A percentile compares a stretch with the other conserved stretches of the same genome.
Evolutionary conservation across 2,329 filamentous ascomycete genomes (phyloP).

Genomic region (Penicillium polonicum): DNA sequence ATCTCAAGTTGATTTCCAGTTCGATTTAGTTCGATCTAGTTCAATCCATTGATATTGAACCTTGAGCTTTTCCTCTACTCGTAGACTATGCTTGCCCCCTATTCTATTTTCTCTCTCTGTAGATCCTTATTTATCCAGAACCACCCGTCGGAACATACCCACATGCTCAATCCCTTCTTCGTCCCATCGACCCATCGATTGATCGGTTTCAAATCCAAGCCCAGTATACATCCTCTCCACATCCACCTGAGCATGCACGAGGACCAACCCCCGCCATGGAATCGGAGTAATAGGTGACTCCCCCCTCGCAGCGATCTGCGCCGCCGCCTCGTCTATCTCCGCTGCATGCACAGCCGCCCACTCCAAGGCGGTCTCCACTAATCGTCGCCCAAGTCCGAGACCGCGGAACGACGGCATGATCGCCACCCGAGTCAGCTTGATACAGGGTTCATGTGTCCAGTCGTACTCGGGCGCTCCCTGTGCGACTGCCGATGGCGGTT

Average conservation of each 20-base stretch:
- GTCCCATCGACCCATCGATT: constrained; percentile 71
- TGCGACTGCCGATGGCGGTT: constrained; percentile 21
- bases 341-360: constrained; percentile 65
- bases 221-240: constrained; percentile 65
- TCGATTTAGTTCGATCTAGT: constrained; percentile 2
- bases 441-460: constrained; percentile 66
- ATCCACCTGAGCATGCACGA: constrained; percentile 73
- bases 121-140: constrained; percentile 10
- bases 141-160: constrained; percentile 70
- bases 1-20: not conserved
- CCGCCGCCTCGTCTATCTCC: constrained; percentile 39
- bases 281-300: constrained; percentile 46
- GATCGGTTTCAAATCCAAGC: constrained; percentile 72
- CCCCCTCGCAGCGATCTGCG: constrained; percentile 32
- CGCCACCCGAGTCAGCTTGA: constrained; percentile 78
- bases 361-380: constrained; percentile 66
- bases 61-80: not conserved
- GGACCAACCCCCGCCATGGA: constrained; percentile 70
- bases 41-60: constrained; percentile 5
- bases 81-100: not conserved
- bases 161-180: constrained; percentile 85
- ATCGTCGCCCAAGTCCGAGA: constrained; percentile 60
- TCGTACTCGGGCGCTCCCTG: constrained; percentile 39
- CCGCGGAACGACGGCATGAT: constrained; percentile 66
- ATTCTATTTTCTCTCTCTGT: not conserved